A percentile compares a stretch with the other conserved stretches of the same genome.
phyloP scores from a whole-genome alignment of 768 basidiomycete genomes.

The Sarcodon sp. region DNA sequence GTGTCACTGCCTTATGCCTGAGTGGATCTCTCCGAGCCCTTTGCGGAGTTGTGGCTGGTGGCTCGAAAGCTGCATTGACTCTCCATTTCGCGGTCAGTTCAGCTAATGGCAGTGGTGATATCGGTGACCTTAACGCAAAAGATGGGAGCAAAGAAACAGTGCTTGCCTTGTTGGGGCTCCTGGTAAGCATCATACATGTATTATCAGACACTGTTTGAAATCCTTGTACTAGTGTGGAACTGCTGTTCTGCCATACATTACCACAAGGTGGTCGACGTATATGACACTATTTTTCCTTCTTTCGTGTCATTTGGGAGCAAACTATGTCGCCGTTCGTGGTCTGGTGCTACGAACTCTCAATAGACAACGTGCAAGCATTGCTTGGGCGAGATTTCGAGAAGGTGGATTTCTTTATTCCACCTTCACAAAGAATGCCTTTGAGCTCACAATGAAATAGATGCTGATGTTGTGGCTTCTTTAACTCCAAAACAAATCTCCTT shows the following conservation, averaged over 20 bases:
- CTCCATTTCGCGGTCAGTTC: conserved; percentile 47
- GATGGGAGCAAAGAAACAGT: conserved; percentile 65
- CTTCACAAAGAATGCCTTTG: background rate
- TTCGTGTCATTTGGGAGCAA: conserved; percentile 38
- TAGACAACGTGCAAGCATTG: conserved; percentile 39
- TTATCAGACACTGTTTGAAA: background rate
- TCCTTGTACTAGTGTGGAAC: conserved; percentile 36
- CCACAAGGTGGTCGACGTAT: conserved; percentile 34
- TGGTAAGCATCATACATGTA: conserved; percentile 27
- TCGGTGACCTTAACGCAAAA: conserved; percentile 63
- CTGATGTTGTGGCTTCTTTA: conserved; percentile 6
- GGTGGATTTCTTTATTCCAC: conserved; percentile 2
- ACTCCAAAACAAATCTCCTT: conserved; percentile 26
- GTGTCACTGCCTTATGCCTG: conserved; percentile 38
- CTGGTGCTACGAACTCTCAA: conserved; percentile 47
- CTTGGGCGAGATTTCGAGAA: conserved; percentile 32
- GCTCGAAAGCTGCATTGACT: conserved; percentile 58
- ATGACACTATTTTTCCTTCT: conserved; percentile 36
- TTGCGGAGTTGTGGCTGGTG: conserved; percentile 52
- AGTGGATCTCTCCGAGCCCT: conserved; percentile 47
- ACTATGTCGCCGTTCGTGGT: conserved; percentile 47
- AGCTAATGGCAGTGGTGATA: conserved; percentile 36
- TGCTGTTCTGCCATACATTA: conserved; percentile 42
- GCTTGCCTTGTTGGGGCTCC: conserved; percentile 50
- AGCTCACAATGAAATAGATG: background rate